Evolutionary conservation across 73 alveolate genomes (phyloP).

Genomic region (Stentor roeselii): DNA sequence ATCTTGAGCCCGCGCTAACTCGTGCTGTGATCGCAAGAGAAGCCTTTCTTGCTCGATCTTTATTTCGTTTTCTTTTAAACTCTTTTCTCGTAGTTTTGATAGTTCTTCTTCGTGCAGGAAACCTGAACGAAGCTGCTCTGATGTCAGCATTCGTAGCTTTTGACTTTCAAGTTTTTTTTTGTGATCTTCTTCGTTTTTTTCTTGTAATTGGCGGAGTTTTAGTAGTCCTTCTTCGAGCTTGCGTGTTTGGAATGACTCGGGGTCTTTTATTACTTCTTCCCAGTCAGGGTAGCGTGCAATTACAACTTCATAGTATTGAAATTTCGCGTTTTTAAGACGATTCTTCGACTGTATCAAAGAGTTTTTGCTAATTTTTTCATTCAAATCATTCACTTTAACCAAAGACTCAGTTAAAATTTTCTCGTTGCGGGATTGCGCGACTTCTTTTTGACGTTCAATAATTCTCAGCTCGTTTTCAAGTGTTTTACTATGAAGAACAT

Average conservation of each 20-base stretch:
- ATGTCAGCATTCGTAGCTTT: neutral
- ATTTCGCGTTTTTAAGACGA: neutral
- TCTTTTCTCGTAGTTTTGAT: neutral
- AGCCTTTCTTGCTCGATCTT: neutral
- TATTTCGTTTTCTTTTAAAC: neutral
- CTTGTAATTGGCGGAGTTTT: neutral
- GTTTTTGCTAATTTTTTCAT: neutral
- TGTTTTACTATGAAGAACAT: constrained; percentile 1
- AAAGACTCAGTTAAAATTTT: neutral
- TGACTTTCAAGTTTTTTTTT: neutral
- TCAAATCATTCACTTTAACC: neutral
- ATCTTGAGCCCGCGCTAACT: neutral
- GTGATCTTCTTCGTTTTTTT: neutral
- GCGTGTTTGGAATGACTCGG: neutral
- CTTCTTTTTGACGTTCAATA: neutral
- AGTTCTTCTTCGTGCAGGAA: neutral
- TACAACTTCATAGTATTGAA: neutral
- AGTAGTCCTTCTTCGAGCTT: neutral
- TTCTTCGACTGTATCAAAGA: neutral
- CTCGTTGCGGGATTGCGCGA: constrained; percentile 12
- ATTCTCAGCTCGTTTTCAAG: neutral
- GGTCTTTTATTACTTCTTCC: constrained; percentile 13
- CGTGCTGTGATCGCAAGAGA: neutral
- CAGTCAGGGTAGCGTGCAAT: neutral
- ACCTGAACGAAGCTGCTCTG: neutral